Base-by-base conservation (phyloP, 2,329 filamentous ascomycete genomes). In the Calonectria fujianensis region DNA sequence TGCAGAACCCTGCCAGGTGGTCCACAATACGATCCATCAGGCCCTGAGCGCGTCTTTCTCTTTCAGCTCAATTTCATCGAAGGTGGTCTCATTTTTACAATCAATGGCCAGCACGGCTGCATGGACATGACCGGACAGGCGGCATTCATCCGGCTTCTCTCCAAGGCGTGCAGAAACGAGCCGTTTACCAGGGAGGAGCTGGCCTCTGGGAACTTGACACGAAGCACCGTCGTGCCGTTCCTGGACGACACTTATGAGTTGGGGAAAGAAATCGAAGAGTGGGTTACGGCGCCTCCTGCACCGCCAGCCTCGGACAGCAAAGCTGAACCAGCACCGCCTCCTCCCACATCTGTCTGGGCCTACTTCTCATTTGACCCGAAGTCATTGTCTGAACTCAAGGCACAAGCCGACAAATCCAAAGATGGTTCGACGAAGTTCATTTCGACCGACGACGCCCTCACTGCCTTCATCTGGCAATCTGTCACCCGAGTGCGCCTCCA, bases 371-470 rank as follows among this genome's bases (percentile, higher is more conserved):
- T 91, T 79, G 71, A 81, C 1, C 45, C 82, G 0, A 54, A 79
- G 4, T 83, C 85, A 0, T 83, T 90, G 1, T 66, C 76, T 2
- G 69, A 76, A 0, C 80, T 91, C 1, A 91, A 91, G 73, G 54
- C 78, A 0, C 41, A 78, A 0, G 87, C 88, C 4, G 80, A 80
- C 9, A 54, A 77, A 69, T 75, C 77, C 5, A 31, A 76, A 0
- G 65, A 75, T 3, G n/a, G 16, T 1, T 29, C 59, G 0, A 61
- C 69, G 0, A 61, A 50, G 2, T 90, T 85, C 75, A 79, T 91
- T 29, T 90, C 89, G 1, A 91, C 89, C 0, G 89, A 92, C 70
- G 90, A 92, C 77, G 84, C 86, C 4, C 80, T 91, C 18, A 88
- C 82, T 3, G 88, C 89, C 0, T 87, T 91, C 61, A 82, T 91